Conservation (phyloP, 306 rosid species). For the Lathyrus sativus region DNA sequence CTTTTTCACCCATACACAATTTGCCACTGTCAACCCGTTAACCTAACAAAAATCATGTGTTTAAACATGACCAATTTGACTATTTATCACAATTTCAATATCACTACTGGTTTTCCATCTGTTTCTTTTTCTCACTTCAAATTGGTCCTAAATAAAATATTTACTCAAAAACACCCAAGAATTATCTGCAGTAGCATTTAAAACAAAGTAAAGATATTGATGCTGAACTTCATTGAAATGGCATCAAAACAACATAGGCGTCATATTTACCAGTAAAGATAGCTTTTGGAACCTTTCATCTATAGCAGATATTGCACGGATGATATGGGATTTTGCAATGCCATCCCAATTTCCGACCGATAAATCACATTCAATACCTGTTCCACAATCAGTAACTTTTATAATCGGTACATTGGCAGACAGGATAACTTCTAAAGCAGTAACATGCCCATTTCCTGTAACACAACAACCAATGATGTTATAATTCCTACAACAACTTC, state of each 20-base stretch:
- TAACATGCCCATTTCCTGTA: constrained; percentile 49
- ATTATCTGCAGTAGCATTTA: constrained; percentile 14
- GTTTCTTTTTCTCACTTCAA: constrained; percentile 28
- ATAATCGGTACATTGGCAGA: constrained; percentile 52
- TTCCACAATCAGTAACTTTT: constrained; percentile 56
- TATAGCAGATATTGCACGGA: constrained; percentile 46
- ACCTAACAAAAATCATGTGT: constrained; percentile 15
- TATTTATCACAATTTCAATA: constrained; percentile 31
- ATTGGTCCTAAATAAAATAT: constrained; percentile 21
- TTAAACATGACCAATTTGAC: constrained; percentile 20
- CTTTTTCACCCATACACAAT: constrained; percentile 15
- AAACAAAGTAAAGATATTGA: constrained; percentile 24
- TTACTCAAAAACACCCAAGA: neutral
- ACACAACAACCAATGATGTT: constrained; percentile 12
- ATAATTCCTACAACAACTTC: constrained; percentile 33
- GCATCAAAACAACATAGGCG: constrained; percentile 16
- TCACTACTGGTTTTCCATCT: constrained; percentile 4
- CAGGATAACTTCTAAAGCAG: constrained; percentile 39
- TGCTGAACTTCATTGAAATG: constrained; percentile 19
- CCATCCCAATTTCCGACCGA: constrained; percentile 56
- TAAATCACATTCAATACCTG: constrained; percentile 60
- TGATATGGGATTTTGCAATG: constrained; percentile 47
- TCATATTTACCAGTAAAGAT: constrained; percentile 47
- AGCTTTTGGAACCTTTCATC: constrained; percentile 57
- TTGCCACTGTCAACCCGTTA: constrained; percentile 5